Evolutionary conservation across 2,329 filamentous ascomycete genomes (phyloP), one percentile per base, ranked within the genome.

Genomic region (Phoma herbarum): DNA sequence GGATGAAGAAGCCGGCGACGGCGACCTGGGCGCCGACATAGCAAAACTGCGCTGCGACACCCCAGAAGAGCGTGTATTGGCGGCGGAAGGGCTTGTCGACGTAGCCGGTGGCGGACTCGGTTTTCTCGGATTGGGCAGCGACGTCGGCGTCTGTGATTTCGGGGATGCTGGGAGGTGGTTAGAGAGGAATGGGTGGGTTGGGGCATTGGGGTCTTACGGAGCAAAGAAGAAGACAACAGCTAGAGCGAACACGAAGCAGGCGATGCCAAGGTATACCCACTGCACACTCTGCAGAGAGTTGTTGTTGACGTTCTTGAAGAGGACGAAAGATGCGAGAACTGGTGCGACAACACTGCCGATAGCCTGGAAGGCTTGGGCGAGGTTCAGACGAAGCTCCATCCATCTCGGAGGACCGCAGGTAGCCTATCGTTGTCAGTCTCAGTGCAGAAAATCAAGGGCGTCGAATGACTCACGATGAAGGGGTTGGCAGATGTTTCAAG

Each of bases 221-320:
- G 87, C 74, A 61, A 87, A 87, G 68, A 84, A 86, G 68, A 86
- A 87, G 3, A 79, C 79, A 3, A 87, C 77, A 2, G 85, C 85
- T 5, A 88, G 76, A 2, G 83, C 72, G 35, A 86, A 78, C n/a
- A 83, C 85, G 63, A 87, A 86, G 11, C 87, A 77, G 2, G 84
- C 80, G 57, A 88, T 87, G 8, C 84, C 86, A 2, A 88, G 81
- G 58, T 88, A 88, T 0, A 85, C 82, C 85, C 85, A 88, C 67
- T 59, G 56, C 12, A 59, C 56, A 3, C 25, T 44, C 28, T 56
- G 50, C 42, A 56, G 18, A 28, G 47, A 52, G 10, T 80, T 81
- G 1, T 81, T 77, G 1, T 82, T 80, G 56, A 82, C 75, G 14
- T 65, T 62, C 48, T 78, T 80, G 75, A 87, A 86, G 22, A 88